Base-by-base conservation (phyloP, 2,329 filamentous ascomycete genomes). In the Diplocarpon mali region DNA sequence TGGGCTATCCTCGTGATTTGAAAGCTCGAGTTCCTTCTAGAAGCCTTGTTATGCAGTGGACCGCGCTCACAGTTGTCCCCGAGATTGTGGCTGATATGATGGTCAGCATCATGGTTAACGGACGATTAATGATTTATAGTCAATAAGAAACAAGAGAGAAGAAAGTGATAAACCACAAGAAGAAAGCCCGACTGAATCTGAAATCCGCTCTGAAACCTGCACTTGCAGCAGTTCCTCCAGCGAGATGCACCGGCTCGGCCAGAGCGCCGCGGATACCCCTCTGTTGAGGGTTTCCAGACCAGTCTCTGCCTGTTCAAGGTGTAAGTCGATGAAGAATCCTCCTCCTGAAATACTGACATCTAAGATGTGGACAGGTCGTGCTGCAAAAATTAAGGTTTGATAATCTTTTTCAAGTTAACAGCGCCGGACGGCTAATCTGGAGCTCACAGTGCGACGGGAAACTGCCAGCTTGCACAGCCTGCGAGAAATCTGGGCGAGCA, bases 391-490 rank as follows among this genome's bases (percentile, higher is more conserved):
- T 62, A 95, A 93, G 72, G 79, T 82, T 42, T 44, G 51, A 46
- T 27, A 37, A 24, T 24, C 20, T 24, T 35, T 16, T 45, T 17
- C 20, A 38, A 14, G 24, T 7, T 20, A 38, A n/a, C 37, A n/a
- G 30, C 9, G 10, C 14, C 24, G 32, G 47, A 13, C 30, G 11
- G 30, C 57, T 59, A 42, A 61, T 34, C 7, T 13, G 34, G 27
- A 32, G 12, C 36, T 28, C 34, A 15, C 59, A 83, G 78, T 98
- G 92, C 60, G 92, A 96, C 67, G 90, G 92, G 50, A 95, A 95
- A 64, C 70, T 96, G 31, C 92, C 92, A 10, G 88, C 89, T 7
- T 98, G 92, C 62, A 93, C 88, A 7, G 90, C 90, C 14, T 96
- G 92, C 61, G 90, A 95, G 65, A 89, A 88, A 65, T 86, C 87